phyloP scores from a whole-genome alignment of 1,139 yeast genomes.

The Yamadazyma taylorii region DNA sequence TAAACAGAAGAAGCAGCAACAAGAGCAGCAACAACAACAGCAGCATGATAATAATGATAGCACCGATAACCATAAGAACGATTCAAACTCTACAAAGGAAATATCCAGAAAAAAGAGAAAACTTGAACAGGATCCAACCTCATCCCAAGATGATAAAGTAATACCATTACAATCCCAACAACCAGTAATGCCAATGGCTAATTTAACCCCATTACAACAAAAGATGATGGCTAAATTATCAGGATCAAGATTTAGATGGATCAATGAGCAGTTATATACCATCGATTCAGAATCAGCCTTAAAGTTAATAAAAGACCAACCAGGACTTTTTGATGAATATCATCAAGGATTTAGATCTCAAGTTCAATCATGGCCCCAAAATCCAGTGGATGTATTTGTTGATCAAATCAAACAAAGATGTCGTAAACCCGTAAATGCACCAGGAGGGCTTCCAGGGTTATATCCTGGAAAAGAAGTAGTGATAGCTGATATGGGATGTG shows the following conservation, averaged over 20 bases:
- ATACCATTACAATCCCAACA: conserved; percentile 7
- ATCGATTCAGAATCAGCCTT: conserved; percentile 77
- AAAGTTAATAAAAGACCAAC: conserved; percentile 72
- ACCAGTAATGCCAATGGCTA: conserved; percentile 29
- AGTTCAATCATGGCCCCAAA: conserved; percentile 96
- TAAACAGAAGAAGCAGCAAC: conserved; percentile 16
- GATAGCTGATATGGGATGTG: conserved; percentile 98
- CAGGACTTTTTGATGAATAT: conserved; percentile 87
- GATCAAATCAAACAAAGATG: conserved; percentile 62
- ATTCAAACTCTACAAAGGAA: conserved; percentile 7
- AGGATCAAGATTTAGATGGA: conserved; percentile 97
- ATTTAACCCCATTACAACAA: conserved; percentile 86
- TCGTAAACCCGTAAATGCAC: conserved; percentile 78
- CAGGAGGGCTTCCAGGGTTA: conserved; percentile 89
- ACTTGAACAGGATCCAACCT: background rate
- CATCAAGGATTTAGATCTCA: conserved; percentile 95
- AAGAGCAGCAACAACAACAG: conserved; percentile 7
- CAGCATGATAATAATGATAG: conserved; percentile 9
- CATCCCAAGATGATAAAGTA: conserved; percentile 6
- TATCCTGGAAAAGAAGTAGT: conserved; percentile 52
- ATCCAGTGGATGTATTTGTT: conserved; percentile 89
- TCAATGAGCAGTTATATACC: conserved; percentile 91
- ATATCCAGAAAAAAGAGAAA: conserved; percentile 9
- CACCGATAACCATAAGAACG: conserved; percentile 6
- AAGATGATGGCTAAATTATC: conserved; percentile 94